These are phyloP conservation scores for Cercospora sp. DNA, from an alignment of 2,329 filamentous ascomycete genomes.

Conservation along the genomic window DNA sequence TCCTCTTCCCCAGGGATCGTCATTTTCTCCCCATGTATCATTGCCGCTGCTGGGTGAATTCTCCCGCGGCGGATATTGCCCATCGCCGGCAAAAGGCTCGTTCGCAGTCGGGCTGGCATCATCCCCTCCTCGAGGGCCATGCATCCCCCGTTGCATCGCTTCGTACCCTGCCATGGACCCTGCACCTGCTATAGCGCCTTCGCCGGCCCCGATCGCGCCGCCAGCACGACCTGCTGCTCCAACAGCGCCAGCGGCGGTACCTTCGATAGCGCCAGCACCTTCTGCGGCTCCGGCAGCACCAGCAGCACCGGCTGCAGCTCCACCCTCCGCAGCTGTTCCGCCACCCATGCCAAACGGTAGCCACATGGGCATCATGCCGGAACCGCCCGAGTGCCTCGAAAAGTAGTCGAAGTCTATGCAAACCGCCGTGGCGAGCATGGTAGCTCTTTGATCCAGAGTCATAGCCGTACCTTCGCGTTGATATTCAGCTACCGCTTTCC, in stretches of 20 bases:
- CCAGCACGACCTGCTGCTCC: conserved; percentile 36
- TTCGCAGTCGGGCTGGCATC: conserved; percentile 38
- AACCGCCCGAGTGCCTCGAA: conserved; percentile 57
- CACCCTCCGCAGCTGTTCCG: conserved; percentile 39
- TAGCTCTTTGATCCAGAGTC: conserved; percentile 65
- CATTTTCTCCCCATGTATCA: conserved; percentile 32
- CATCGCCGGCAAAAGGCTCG: conserved; percentile 31
- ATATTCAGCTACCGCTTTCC: conserved; percentile 31
- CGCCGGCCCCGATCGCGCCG: conserved; percentile 45
- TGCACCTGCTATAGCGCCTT: conserved; percentile 49
- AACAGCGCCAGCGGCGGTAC: conserved; percentile 36
- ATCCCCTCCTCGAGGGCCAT: conserved; percentile 34
- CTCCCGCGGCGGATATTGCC: conserved; percentile 17
- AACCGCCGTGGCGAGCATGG: conserved; percentile 67
- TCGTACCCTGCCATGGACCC: conserved; percentile 64
- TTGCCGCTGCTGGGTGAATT: conserved; percentile 25
- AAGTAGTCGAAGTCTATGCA: conserved; percentile 69
- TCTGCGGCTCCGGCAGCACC: conserved; percentile 39
- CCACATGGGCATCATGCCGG: conserved; percentile 56
- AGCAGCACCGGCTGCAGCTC: conserved; percentile 38
- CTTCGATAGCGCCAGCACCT: conserved; percentile 38
- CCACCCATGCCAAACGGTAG: conserved; percentile 43
- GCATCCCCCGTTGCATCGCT: conserved; percentile 58
- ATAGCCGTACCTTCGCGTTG: conserved; percentile 49
- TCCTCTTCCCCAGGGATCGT: conserved; percentile 36